Evolutionary conservation across 768 basidiomycete species (phyloP).

Genomic region (Lactifluus volemus): DNA sequence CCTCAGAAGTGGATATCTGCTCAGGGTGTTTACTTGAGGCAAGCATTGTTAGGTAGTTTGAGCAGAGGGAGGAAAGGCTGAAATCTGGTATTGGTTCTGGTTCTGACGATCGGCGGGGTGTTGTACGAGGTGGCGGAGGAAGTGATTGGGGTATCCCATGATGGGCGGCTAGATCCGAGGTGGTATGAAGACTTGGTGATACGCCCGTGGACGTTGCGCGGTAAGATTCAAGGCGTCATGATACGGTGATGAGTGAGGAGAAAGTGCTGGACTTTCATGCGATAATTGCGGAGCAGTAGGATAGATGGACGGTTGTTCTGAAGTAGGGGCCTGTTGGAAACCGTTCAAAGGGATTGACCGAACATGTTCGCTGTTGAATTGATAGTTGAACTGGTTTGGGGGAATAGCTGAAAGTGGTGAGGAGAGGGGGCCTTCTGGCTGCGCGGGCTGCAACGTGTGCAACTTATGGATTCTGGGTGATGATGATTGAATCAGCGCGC

Average conservation of each 20-base stretch:
- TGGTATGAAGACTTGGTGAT: conserved; percentile 47
- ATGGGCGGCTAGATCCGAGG: conserved; percentile 63
- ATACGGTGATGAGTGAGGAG: conserved; percentile 39
- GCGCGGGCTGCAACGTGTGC: conserved; percentile 40
- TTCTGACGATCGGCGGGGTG: conserved; percentile 34
- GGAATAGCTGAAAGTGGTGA: conserved; percentile 44
- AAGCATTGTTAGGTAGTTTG: conserved; percentile 66
- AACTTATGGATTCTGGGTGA: conserved; percentile 46
- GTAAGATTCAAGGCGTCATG: conserved; percentile 52
- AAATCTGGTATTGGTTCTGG: conserved; percentile 36
- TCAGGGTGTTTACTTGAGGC: conserved; percentile 37
- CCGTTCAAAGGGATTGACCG: conserved; percentile 37
- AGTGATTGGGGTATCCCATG: conserved; percentile 72
- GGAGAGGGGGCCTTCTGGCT: conserved; percentile 24
- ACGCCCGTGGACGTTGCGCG: conserved; percentile 59
- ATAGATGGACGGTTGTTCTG: conserved; percentile 30
- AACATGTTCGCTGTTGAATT: conserved; percentile 38
- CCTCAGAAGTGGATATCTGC: conserved; percentile 24
- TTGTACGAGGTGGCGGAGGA: conserved; percentile 58
- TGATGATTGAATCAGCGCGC: conserved; percentile 38
- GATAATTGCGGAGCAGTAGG: conserved; percentile 27
- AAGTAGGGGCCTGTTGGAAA: conserved; percentile 28
- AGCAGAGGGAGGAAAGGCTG: conserved; percentile 37
- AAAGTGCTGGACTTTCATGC: conserved; percentile 47
- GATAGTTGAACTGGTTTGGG: conserved; percentile 29